These are phyloP conservation scores for Achaetomium macrosporum DNA, from an alignment of 2,329 filamentous ascomycete genomes.

Conservation along the genomic window DNA sequence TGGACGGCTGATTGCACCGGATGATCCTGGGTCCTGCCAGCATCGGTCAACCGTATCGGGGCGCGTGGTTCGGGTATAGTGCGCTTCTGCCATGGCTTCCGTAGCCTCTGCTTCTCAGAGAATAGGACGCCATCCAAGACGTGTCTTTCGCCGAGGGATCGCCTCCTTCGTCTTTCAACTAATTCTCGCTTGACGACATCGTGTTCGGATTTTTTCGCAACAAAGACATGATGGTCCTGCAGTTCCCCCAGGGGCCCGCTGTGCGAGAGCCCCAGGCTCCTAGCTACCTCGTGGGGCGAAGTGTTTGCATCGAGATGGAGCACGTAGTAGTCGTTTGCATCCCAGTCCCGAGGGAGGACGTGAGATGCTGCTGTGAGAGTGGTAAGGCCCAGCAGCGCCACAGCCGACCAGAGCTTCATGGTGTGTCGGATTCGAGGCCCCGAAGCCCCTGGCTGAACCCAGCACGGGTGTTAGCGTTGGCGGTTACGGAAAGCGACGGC, in stretches of 20 bases:
- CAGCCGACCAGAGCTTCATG: conserved; percentile 44
- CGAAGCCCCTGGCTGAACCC: conserved; percentile 9
- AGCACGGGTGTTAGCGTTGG: conserved; percentile 4
- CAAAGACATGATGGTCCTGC: conserved; percentile 78
- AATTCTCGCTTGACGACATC: conserved; percentile 54
- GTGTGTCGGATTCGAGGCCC: conserved; percentile 16
- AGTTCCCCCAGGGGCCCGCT: conserved; percentile 78
- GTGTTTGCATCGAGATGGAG: conserved; percentile 67
- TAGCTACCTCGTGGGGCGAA: conserved; percentile 64
- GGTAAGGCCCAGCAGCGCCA: conserved; percentile 48
- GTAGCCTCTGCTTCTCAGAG: conserved; percentile 64
- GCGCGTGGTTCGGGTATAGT: conserved; percentile 37
- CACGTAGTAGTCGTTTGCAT: conserved; percentile 85
- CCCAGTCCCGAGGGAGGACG: conserved; percentile 62
- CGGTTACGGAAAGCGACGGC: not conserved
- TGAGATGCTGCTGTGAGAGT: conserved; percentile 45
- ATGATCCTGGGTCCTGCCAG: conserved; percentile 23
- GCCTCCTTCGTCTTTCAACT: conserved; percentile 54
- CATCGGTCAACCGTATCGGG: conserved; percentile 22
- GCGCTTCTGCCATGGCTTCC: conserved; percentile 49
- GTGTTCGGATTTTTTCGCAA: conserved; percentile 55
- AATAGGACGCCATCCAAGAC: conserved; percentile 69
- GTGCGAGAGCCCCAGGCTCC: conserved; percentile 67
- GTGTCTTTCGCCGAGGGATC: conserved; percentile 46
- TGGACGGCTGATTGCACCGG: conserved; percentile 43